Evolutionary conservation across 495 filamentous ascomycete species (phyloP).

Genomic region (Extremus antarcticus): DNA sequence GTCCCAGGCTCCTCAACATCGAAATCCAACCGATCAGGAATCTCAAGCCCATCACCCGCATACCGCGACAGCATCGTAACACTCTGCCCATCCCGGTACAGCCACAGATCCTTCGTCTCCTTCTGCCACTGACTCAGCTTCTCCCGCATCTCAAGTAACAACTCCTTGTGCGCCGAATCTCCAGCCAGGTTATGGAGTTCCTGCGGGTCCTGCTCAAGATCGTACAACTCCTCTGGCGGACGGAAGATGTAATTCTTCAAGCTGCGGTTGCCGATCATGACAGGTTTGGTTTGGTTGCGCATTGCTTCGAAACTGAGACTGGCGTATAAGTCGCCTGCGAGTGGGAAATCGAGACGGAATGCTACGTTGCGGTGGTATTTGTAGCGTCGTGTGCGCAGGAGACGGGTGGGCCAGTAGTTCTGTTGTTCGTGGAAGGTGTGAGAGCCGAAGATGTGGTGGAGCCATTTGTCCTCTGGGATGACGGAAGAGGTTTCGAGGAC

Average conservation of each 20-base stretch:
- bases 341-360: constrained; percentile 38
- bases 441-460: constrained; percentile 33
- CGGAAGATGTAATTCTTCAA: constrained; percentile 34
- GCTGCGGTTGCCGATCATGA: constrained; percentile 30
- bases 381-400: constrained; percentile 32
- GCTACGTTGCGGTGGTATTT: constrained; percentile 42
- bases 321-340: constrained; percentile 36
- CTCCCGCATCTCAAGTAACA: constrained; percentile 23
- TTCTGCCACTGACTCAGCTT: constrained; percentile 33
- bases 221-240: constrained; percentile 35
- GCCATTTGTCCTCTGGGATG: constrained; percentile 14
- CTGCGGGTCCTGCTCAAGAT: constrained; percentile 33
- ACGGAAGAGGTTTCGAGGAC: constrained; percentile 21
- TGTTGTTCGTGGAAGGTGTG: constrained; percentile 43
- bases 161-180: constrained; percentile 16
- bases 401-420: constrained; percentile 39
- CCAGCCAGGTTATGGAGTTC: constrained; percentile 32
- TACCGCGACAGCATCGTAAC: constrained; percentile 25
- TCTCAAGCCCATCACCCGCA: constrained; percentile 26
- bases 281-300: constrained; percentile 26
- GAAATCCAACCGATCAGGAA: constrained; percentile 37
- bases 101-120: constrained; percentile 34
- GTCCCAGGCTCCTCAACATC: constrained; percentile 25
- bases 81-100: constrained; percentile 33
- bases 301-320: constrained; percentile 36